These are phyloP conservation scores for Aspergillus sp. DNA, from an alignment of 2,329 filamentous ascomycete genomes.

Conservation along the genomic window DNA sequence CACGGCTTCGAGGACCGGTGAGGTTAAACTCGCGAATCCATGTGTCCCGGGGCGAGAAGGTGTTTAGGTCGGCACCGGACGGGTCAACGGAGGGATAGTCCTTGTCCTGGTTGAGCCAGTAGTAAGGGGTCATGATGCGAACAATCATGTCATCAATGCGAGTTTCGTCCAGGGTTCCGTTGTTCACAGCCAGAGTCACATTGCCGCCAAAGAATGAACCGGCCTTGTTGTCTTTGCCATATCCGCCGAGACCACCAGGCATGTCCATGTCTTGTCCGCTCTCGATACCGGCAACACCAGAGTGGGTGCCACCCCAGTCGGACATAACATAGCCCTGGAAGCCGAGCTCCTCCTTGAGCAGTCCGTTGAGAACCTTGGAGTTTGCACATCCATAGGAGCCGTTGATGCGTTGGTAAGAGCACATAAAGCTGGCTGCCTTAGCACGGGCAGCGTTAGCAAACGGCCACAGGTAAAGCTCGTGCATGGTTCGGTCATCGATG, in stretches of 20 bases:
- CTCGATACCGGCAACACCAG: slow-evolving; percentile 47
- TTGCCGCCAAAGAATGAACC: slow-evolving; percentile 25
- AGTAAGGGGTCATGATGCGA: slow-evolving; percentile 50
- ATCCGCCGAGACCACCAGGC: slow-evolving; percentile 25
- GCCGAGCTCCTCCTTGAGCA: slow-evolving; percentile 53
- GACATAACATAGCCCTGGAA: slow-evolving; percentile 51
- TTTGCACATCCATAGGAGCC: slow-evolving; percentile 52
- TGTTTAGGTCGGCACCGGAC: slow-evolving; percentile 7
- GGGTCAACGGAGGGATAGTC: slow-evolving; percentile 36
- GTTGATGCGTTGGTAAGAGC: slow-evolving; percentile 47
- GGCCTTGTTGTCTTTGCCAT: slow-evolving; percentile 40
- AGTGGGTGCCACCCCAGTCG: slow-evolving; percentile 48
- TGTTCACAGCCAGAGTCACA: slow-evolving; percentile 26
- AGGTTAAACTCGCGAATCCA: slow-evolving; percentile 19
- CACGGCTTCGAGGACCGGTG: slow-evolving; percentile 17
- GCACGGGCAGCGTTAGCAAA: slow-evolving; percentile 65
- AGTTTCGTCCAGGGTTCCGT: slow-evolving; percentile 41
- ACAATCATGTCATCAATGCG: slow-evolving; percentile 49
- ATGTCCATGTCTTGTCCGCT: slow-evolving; percentile 42
- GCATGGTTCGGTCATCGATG: slow-evolving; percentile 71
- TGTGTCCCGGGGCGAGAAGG: slow-evolving; percentile 11
- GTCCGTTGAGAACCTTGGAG: slow-evolving; percentile 43
- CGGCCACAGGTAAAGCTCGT: slow-evolving; percentile 54
- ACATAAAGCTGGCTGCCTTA: slow-evolving; percentile 57
- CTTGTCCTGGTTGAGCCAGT: slow-evolving; percentile 44